Conservation (phyloP, 169 alveolate species). For the Plasmodium ovale region DNA sequence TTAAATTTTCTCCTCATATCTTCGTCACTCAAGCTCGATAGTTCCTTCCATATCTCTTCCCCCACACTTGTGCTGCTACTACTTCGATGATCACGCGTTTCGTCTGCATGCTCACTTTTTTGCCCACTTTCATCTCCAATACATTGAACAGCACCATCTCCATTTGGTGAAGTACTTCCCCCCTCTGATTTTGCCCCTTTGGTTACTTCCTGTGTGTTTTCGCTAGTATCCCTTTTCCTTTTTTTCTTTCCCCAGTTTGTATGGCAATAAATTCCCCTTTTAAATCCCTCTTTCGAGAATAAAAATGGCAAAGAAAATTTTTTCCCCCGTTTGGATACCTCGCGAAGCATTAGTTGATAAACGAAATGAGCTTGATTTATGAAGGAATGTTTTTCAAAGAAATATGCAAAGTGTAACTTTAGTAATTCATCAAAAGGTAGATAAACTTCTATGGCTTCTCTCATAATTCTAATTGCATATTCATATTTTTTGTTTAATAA, state of each 20-base stretch:
- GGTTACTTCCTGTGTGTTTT: neutral
- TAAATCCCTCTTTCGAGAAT: slow-evolving; percentile 39
- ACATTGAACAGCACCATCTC: neutral
- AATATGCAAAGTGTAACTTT: slow-evolving; percentile 68
- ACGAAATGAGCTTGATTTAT: slow-evolving; percentile 70
- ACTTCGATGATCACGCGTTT: neutral
- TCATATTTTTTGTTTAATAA: slow-evolving; percentile 74
- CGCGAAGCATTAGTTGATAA: slow-evolving; percentile 59
- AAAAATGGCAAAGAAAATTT: slow-evolving; percentile 50
- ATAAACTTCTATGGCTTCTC: slow-evolving; percentile 57
- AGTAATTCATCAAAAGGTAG: slow-evolving; percentile 62
- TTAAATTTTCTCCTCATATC: slow-evolving; percentile 33
- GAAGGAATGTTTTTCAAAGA: slow-evolving; percentile 59
- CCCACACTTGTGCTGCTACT: too few species aligned
- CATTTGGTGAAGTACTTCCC: neutral
- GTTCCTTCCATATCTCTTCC: neutral
- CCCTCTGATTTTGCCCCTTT: neutral
- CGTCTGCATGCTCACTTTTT: neutral
- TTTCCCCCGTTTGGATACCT: slow-evolving; percentile 32
- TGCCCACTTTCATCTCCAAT: neutral
- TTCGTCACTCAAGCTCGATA: slow-evolving; percentile 7
- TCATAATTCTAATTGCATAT: slow-evolving; percentile 74
- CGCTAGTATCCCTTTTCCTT: neutral
- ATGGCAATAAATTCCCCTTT: neutral
- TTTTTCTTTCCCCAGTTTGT: neutral